Evolutionary conservation across 306 rosid species (phyloP), one percentile per base, ranked within the genome.

Genomic region (Fagus sylvatica): DNA sequence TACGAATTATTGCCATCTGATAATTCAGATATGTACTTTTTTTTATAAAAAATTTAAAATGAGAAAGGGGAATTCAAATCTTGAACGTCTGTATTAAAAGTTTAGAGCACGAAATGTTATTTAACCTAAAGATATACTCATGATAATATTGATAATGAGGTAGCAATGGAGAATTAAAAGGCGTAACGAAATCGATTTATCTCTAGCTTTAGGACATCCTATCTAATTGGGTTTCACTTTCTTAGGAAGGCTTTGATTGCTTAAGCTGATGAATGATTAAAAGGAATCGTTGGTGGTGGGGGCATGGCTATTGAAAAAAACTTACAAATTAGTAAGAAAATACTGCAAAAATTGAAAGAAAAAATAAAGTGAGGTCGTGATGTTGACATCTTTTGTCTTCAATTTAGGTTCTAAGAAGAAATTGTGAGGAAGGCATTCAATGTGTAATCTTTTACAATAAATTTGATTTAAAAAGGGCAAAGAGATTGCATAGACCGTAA

Each of bases 271-370:
- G 76, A 76, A 76, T 73, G 75, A 76, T 77, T 68, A 56, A 59
- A 71, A 68, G 77, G 77, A 73, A 76, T 80, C 76, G 13, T 80
- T 77, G 54, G 69, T 60, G 73, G 87, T 73, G 49, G 84, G n/a
- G 81, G 34, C 73, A 55, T 46, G 68, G 13, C 71, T 57, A 19
- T 4, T 46, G 81, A 56, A 53, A 37, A 79, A 74, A 43, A 72
- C 30, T 22, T 17, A 36, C 5, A 69, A 65, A 37, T 62, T 22
- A 30, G 55, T 4, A 76, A 42, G 36, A 80, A 1, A 66, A 16
- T 39, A 43, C 71, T 36, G 0, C 7, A 16, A 33, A 19, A 30
- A 66, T 4, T 11, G 10, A 2, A 11, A 55, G 5, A 10, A 30
- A 13, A 19, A 39, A 48, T 55, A 49, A 53, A 36, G 76, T 57